Evolutionary conservation across 2,329 filamentous ascomycete genomes (phyloP).

Genomic region (Zelopaecilomyces penicillatus): DNA sequence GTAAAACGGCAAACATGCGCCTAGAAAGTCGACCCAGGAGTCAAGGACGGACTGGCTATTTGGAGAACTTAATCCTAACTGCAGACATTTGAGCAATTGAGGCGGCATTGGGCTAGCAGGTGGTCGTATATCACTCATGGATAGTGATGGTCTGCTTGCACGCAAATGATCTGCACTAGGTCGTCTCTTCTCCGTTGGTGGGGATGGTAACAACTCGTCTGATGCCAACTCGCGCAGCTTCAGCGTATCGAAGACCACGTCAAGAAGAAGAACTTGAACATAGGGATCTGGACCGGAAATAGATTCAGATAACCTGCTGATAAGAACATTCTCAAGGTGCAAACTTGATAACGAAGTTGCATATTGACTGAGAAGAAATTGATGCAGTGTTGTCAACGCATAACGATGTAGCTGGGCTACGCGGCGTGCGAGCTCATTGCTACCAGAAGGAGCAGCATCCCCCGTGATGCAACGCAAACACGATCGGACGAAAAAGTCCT

Average conservation of each 20-base stretch:
- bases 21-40: slow-evolving; percentile 82
- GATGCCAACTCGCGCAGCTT: slow-evolving; percentile 48
- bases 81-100: slow-evolving; percentile 73
- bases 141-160: slow-evolving; percentile 30
- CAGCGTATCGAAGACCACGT: slow-evolving; percentile 66
- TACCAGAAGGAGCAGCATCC: slow-evolving; percentile 13
- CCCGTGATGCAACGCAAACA: slow-evolving; percentile 53
- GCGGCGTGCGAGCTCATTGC: slow-evolving; percentile 27
- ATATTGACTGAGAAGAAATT: slow-evolving; percentile 58
- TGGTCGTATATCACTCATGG: slow-evolving; percentile 19
- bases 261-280: slow-evolving; percentile 69
- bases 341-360: slow-evolving; percentile 50
- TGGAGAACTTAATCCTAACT: slow-evolving; percentile 67
- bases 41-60: slow-evolving; percentile 73
- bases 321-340: slow-evolving; percentile 61
- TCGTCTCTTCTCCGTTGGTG: slow-evolving; percentile 39
- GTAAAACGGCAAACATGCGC: slow-evolving; percentile 77
- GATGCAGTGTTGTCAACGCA: slow-evolving; percentile 61
- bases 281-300: slow-evolving; percentile 56
- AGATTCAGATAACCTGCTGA: slow-evolving; percentile 57
- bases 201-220: slow-evolving; percentile 33
- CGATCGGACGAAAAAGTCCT: slow-evolving; percentile 59
- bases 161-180: slow-evolving; percentile 33
- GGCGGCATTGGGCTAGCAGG: slow-evolving; percentile 46
- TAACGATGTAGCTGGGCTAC: slow-evolving; percentile 62